These are phyloP conservation scores for Sclerotinia minor DNA, from an alignment of 2,329 filamentous ascomycete genomes.

Conservation along the genomic window DNA sequence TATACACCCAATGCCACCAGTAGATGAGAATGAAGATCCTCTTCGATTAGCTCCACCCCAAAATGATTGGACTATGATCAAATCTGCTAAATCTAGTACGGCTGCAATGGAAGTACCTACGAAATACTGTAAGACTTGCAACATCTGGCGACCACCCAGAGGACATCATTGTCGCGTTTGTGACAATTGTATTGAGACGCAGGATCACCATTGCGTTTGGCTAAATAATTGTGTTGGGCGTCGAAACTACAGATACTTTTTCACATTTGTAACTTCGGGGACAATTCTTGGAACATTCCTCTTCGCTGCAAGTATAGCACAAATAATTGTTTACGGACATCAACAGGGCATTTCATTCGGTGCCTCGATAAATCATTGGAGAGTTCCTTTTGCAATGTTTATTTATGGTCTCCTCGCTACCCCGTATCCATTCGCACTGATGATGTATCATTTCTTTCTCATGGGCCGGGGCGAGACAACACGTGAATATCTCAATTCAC, in stretches of 20 bases:
- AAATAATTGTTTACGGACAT: constrained; percentile 71
- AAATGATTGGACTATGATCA: constrained; percentile 92
- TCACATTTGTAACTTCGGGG: constrained; percentile 81
- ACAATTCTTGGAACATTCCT: constrained; percentile 76
- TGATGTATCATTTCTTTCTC: constrained; percentile 87
- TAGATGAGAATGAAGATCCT: constrained; percentile 75
- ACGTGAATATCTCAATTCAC: constrained; percentile 90
- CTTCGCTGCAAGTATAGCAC: constrained; percentile 73
- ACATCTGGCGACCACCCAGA: constrained; percentile 93
- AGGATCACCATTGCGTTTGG: constrained; percentile 99
- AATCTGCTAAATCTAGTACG: constrained; percentile 69
- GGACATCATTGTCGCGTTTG: constrained; percentile 96
- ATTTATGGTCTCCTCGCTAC: constrained; percentile 76
- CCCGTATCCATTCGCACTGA: constrained; percentile 80
- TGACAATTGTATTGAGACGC: constrained; percentile 95
- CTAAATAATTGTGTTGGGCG: constrained; percentile 97
- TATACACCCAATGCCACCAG: constrained; percentile 80
- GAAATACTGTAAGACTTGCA: constrained; percentile 97
- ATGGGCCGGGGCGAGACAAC: constrained; percentile 92
- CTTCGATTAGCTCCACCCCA: constrained; percentile 78
- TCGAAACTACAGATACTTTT: constrained; percentile 98
- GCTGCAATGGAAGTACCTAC: constrained; percentile 97
- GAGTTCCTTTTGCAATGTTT: constrained; percentile 83
- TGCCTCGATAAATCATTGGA: constrained; percentile 66
- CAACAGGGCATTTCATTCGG: constrained; percentile 67